Evolutionary conservation across 225 moss, liverwort and hornwort species (phyloP).

Genomic region (Anthoceros angustus): DNA sequence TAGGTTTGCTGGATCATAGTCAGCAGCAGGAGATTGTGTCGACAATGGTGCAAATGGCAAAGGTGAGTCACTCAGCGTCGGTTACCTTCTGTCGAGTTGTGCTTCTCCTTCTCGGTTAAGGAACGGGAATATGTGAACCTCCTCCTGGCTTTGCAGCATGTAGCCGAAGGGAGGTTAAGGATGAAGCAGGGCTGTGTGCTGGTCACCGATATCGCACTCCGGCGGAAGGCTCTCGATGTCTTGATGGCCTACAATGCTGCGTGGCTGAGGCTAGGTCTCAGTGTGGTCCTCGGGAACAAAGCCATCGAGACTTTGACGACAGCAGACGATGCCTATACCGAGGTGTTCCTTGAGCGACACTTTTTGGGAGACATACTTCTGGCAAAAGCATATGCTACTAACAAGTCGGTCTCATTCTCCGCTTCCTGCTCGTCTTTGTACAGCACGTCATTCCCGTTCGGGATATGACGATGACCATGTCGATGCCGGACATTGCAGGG

Average conservation of each 20-base stretch:
- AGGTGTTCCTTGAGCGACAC: slow-evolving; percentile 56
- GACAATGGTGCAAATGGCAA: not conserved
- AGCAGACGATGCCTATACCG: slow-evolving; percentile 32
- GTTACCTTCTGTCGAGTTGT: no score
- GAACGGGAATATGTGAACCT: not conserved
- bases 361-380: slow-evolving; percentile 46
- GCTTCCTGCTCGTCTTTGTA: not conserved
- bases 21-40: slow-evolving; percentile 1
- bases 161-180: slow-evolving; percentile 73
- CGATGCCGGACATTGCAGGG: slow-evolving; percentile 20
- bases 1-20: not conserved
- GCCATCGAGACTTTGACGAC: slow-evolving; percentile 20
- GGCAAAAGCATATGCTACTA: slow-evolving; percentile 44
- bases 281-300: slow-evolving; percentile 43
- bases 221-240: slow-evolving; percentile 53
- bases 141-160: slow-evolving; percentile 29
- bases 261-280: slow-evolving; percentile 66
- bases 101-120: no score
- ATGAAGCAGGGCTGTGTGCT: slow-evolving; percentile 58
- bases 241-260: slow-evolving; percentile 54
- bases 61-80: not conserved
- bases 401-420: slow-evolving; percentile 28
- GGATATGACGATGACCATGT: slow-evolving; percentile 6
- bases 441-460: not conserved
- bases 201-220: slow-evolving; percentile 52